These are phyloP conservation scores for Pseudisothecium myosuroides DNA, from an alignment of 225 moss, liverwort and hornwort genomes.

Conservation along the genomic window DNA sequence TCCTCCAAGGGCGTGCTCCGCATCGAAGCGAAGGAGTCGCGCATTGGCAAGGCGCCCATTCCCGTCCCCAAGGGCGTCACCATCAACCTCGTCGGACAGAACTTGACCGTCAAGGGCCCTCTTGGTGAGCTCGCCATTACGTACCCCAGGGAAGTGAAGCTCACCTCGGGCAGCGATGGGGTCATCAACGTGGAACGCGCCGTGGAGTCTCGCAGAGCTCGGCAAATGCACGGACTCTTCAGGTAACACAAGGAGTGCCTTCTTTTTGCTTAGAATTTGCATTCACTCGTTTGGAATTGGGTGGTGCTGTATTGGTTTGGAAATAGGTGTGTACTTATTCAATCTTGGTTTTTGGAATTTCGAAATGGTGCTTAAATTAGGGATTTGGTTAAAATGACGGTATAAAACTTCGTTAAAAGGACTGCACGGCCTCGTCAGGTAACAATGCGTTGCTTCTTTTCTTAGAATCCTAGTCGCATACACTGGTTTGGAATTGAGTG, in stretches of 20 bases:
- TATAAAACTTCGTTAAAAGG: neutral
- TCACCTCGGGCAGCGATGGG: conserved; percentile 47
- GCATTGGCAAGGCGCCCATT: conserved; percentile 86
- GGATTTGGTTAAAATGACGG: neutral
- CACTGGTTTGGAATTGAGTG: neutral
- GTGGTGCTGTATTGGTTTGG: neutral
- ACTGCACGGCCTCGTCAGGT: conserved; percentile 81
- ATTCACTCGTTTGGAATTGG: neutral
- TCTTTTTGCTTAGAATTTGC: neutral
- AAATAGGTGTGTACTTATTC: neutral
- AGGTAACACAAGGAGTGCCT: conserved; percentile 4
- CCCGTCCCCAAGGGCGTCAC: conserved; percentile 57
- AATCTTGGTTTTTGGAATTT: neutral
- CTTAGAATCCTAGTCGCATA: neutral
- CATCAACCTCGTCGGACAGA: conserved; percentile 65
- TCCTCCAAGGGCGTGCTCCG: conserved; percentile 21
- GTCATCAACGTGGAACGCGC: conserved; percentile 62
- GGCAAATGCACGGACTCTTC: conserved; percentile 98
- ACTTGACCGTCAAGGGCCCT: conserved; percentile 69
- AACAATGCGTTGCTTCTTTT: neutral
- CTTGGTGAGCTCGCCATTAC: conserved; percentile 71
- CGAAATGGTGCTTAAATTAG: neutral
- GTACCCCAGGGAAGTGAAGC: conserved; percentile 77
- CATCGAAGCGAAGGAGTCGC: conserved; percentile 92
- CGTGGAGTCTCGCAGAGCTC: conserved; percentile 64